Evolutionary conservation across 164 flowering plant genomes (phyloP).

Genomic region (Stephania cephalantha): DNA sequence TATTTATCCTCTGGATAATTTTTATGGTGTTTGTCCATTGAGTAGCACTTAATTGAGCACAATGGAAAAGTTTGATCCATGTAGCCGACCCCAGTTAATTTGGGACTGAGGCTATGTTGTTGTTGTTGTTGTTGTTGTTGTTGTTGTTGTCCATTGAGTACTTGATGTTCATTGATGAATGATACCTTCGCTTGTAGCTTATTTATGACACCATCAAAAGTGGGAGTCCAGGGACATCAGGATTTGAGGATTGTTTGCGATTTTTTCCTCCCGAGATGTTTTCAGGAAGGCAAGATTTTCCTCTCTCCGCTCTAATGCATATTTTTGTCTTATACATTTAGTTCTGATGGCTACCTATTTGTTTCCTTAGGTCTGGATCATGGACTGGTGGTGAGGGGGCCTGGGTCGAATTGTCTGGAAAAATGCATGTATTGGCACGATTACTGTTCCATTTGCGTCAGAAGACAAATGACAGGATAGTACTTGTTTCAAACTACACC

Average conservation of each 20-base stretch:
- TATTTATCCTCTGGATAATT: neutral
- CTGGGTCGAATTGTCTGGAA: constrained; percentile 97
- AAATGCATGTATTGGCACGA: constrained; percentile 95
- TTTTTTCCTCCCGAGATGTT: constrained; percentile 91
- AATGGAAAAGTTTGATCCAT: too few species aligned
- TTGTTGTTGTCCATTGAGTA: neutral
- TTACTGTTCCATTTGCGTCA: constrained; percentile 78
- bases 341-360: constrained; percentile 4
- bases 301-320: neutral
- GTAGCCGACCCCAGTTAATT: too few species aligned
- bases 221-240: constrained; percentile 78
- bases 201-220: constrained; percentile 83
- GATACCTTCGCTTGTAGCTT: constrained; percentile 45
- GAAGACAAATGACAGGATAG: constrained; percentile 88
- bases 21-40: neutral
- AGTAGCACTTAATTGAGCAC: too few species aligned
- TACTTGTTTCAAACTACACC: constrained; percentile 95
- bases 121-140: too few species aligned
- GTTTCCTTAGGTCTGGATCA: constrained; percentile 68
- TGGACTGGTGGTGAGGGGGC: constrained; percentile 96
- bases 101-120: too few species aligned
- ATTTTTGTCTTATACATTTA: neutral
- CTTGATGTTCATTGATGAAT: neutral
- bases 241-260: constrained; percentile 80
- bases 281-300: constrained; percentile 62